Base-by-base conservation (phyloP, 2,329 filamentous ascomycete species). In the Salinomyces thailandicus region DNA sequence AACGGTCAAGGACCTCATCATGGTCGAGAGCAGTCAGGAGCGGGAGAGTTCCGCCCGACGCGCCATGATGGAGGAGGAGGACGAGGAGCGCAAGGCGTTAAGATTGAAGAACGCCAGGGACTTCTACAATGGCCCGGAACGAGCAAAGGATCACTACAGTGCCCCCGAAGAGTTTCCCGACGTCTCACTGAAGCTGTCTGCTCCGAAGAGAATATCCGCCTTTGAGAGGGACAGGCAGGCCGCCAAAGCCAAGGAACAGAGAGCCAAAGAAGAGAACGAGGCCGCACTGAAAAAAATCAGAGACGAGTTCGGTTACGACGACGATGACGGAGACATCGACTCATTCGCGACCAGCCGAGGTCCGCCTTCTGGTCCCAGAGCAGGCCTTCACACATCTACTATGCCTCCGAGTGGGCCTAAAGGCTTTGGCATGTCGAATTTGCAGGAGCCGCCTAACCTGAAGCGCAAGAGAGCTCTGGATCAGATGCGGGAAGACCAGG, bases 161-260 rank as follows among this genome's bases (percentile, higher is more conserved):
- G n/a, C n/a, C n/a, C n/a, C n/a, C n/a, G n/a, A 55, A 30, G 61
- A 64, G 32, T 87, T 89, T 52, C 79, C 83, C 11, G 75, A 85
- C 51, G 70, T 84, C 41, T 75, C 80, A 38, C 73, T 78, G 35
- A 93, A 93, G 61, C 76, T 91, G 34, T 46, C 52, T 38, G 84
- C 84, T 33, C 77, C 84, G 0, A 72, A 79, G 43, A 91, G 87
- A 62, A 84, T 91, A 56, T 93, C 85, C 14, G 72, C 81, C 17
- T 94, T 93, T 58, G 87, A 94, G 63, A 79, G 80, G 50, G 83
- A 93, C 59, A 85, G 83, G 59, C 84, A 84, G 41, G 85, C 93
- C 58, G 84, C 83, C 38, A 85, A 93, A 66, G 85, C 85, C 16
- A 94, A 94, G 64, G 79, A 83, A 41, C 72, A 75, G 49, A 75